Evolutionary conservation across 768 basidiomycete genomes (phyloP).

Genomic region (Auriscalpium microsporum): DNA sequence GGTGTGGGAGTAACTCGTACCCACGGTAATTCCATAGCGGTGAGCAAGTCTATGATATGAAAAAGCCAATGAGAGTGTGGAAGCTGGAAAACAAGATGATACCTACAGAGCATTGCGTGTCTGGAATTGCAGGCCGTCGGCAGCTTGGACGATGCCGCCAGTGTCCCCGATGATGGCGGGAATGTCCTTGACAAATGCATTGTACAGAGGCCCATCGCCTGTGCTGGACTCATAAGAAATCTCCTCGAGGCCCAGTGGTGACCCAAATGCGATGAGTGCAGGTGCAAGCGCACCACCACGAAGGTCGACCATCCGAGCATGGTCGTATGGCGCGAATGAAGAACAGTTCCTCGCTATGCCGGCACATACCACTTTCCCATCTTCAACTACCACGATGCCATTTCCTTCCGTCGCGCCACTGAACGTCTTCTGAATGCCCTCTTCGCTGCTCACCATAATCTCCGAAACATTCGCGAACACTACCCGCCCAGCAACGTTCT

Average conservation of each 20-base stretch:
- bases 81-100: not conserved
- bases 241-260: slow-evolving; percentile 53
- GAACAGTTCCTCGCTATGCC: slow-evolving; percentile 13
- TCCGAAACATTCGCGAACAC: slow-evolving; percentile 47
- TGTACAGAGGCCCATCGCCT: slow-evolving; percentile 50
- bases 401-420: not conserved
- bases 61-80: not conserved
- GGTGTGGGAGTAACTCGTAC: slow-evolving; percentile 25
- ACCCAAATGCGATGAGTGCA: slow-evolving; percentile 58
- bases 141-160: slow-evolving; percentile 45
- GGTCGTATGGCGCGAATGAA: not conserved
- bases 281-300: slow-evolving; percentile 54
- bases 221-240: slow-evolving; percentile 52
- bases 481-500: slow-evolving; percentile 27
- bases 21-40: slow-evolving; percentile 37
- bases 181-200: slow-evolving; percentile 33
- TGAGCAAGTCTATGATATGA: slow-evolving; percentile 34
- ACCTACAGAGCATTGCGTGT: slow-evolving; percentile 26
- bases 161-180: slow-evolving; percentile 36
- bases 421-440: slow-evolving; percentile 7
- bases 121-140: slow-evolving; percentile 51
- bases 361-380: slow-evolving; percentile 49
- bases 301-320: slow-evolving; percentile 37
- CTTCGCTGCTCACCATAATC: slow-evolving; percentile 20
- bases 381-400: slow-evolving; percentile 37